A percentile compares a stretch with the other conserved stretches of the same genome.
These are phyloP conservation scores for Porcisia deanei DNA, from an alignment of 208 protist species.

Conservation along the genomic window DNA sequence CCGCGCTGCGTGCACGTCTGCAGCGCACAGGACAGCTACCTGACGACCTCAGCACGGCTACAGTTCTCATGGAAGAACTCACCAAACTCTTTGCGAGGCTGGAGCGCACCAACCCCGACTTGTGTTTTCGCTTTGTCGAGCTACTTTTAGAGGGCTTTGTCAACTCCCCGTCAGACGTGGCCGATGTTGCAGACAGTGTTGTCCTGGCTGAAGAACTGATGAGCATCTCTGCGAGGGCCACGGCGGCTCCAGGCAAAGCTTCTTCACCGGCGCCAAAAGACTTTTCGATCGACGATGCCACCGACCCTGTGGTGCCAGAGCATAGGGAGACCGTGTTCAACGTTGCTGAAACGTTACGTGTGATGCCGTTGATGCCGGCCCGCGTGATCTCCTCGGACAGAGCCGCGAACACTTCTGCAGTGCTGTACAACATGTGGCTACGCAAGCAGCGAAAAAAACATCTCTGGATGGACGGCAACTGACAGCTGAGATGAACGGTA, in stretches of 20 bases:
- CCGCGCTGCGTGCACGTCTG: conserved; percentile 5
- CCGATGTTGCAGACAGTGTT: conserved; percentile 13
- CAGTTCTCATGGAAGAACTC: conserved; percentile 16
- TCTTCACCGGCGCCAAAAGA: neutral
- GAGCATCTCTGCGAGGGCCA: neutral
- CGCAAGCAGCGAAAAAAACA: conserved; percentile 23
- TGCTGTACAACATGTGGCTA: conserved; percentile 36
- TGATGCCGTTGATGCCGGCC: conserved; percentile 30
- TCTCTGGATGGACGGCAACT: conserved; percentile 16
- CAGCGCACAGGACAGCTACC: conserved; percentile 20
- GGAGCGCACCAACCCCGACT: conserved; percentile 9
- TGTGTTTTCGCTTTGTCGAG: conserved; percentile 21
- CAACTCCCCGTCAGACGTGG: conserved; percentile 15
- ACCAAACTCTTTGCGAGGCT: conserved; percentile 19
- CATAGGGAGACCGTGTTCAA: conserved; percentile 7
- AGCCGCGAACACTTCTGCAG: conserved; percentile 27
- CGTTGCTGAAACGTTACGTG: conserved; percentile 18
- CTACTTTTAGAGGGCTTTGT: conserved; percentile 24
- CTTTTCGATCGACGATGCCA: neutral
- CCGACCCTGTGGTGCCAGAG: neutral
- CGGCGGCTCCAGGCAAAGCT: neutral
- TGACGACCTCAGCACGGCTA: conserved; percentile 12
- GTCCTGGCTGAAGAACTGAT: conserved; percentile 16
- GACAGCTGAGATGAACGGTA: neutral
- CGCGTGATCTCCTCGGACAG: conserved; percentile 25